Percentiles rank a stretch among this genome's conserved stretches.
Evolutionary conservation across 495 filamentous ascomycete species (phyloP).

Genomic region (Cudoniella acicularis): DNA sequence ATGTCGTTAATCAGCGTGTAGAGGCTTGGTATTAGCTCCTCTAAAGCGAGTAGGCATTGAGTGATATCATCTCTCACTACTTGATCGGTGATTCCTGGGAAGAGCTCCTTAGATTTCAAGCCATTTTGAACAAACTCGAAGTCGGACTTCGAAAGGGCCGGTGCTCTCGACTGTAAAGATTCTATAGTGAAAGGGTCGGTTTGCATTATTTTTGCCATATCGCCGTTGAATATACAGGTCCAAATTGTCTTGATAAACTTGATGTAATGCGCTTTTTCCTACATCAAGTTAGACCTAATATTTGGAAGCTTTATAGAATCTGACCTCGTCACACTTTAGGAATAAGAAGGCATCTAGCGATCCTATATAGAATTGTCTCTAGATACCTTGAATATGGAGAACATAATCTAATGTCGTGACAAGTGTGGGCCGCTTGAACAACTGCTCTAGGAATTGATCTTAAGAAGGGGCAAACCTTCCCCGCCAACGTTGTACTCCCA

Average conservation of each 20-base stretch:
- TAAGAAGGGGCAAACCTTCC: conserved; percentile 3
- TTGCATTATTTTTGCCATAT: conserved; percentile 3
- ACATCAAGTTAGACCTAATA: background rate
- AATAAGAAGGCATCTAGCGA: conserved; percentile 8
- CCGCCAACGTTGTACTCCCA: conserved; percentile 12
- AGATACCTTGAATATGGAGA: conserved; percentile 11
- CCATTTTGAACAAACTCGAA: conserved; percentile 6
- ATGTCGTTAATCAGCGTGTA: conserved; percentile 14
- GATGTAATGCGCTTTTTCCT: conserved; percentile 12
- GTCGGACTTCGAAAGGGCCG: conserved; percentile 13
- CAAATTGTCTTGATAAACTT: background rate
- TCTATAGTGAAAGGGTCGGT: conserved; percentile 14
- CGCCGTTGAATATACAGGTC: conserved; percentile 1
- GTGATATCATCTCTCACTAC: background rate
- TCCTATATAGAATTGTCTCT: conserved; percentile 12
- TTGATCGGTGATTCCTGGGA: conserved; percentile 7
- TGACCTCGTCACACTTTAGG: conserved; percentile 14
- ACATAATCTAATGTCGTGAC: conserved; percentile 16
- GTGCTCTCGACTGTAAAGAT: conserved; percentile 16
- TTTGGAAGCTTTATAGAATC: background rate
- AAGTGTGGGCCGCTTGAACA: conserved; percentile 2
- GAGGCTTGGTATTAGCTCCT: conserved; percentile 11
- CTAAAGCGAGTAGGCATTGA: background rate
- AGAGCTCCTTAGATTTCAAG: conserved; percentile 5
- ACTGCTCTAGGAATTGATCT: background rate